Evolutionary conservation across 2,329 filamentous ascomycete genomes (phyloP).

Genomic region (Colletotrichum sp.): DNA sequence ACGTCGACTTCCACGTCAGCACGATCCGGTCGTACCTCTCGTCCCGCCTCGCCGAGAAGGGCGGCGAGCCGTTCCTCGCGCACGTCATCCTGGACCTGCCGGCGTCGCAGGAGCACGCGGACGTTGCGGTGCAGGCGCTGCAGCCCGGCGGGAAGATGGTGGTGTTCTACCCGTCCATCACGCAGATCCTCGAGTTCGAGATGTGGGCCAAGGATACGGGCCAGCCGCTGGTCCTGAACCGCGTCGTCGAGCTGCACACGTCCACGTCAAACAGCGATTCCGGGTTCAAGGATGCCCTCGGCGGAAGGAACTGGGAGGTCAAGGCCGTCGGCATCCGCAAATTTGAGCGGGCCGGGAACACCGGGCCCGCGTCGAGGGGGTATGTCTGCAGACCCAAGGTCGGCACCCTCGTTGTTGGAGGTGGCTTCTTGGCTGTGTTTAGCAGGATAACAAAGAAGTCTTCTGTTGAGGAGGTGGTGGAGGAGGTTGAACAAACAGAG

Average conservation of each 20-base stretch:
- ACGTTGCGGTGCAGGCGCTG: conserved; percentile 60
- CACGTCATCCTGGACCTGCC: conserved; percentile 80
- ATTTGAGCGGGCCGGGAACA: conserved; percentile 1
- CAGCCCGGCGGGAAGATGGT: conserved; percentile 68
- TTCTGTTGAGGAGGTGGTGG: not conserved
- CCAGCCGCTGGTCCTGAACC: conserved; percentile 62
- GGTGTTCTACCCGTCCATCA: conserved; percentile 79
- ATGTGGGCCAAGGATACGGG: conserved; percentile 55
- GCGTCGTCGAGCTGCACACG: conserved; percentile 62
- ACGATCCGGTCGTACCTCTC: conserved; percentile 69
- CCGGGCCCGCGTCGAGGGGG: conserved; percentile 23
- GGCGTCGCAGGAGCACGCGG: conserved; percentile 54
- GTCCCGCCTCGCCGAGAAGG: conserved; percentile 48
- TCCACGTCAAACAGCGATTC: conserved; percentile 40
- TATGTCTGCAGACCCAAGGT: conserved; percentile 48
- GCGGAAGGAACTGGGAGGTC: conserved; percentile 69
- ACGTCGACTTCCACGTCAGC: conserved; percentile 77
- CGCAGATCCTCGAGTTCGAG: conserved; percentile 74
- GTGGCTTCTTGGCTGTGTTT: conserved; percentile 45
- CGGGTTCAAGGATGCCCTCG: conserved; percentile 49
- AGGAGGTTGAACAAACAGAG: not conserved
- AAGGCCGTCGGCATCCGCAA: conserved; percentile 46
- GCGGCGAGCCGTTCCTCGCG: conserved; percentile 66
- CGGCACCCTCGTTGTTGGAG: conserved; percentile 42
- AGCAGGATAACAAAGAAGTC: not conserved